phyloP scores from a whole-genome alignment of 805 yeast genomes.

The Hanseniaspora pseudoguilliermondii region DNA sequence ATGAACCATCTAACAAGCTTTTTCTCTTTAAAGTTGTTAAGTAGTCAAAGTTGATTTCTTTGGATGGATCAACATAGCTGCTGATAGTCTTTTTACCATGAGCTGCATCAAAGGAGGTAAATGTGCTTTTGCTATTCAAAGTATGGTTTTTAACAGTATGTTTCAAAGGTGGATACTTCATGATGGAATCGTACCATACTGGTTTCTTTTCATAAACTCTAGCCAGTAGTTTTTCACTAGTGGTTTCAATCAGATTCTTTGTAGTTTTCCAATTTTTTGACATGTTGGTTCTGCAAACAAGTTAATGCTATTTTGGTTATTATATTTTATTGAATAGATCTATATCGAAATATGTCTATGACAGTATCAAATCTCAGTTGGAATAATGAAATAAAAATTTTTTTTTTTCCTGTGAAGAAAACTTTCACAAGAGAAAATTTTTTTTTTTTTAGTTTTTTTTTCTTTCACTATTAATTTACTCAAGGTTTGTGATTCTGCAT shows the following conservation, averaged over 20 bases:
- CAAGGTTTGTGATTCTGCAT: neutral
- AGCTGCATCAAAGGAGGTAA: neutral
- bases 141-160: conserved; percentile 1
- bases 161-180: conserved; percentile 59
- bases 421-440: too few species aligned
- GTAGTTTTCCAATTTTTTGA: conserved; percentile 29
- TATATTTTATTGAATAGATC: neutral
- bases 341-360: neutral
- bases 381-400: too few species aligned
- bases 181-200: conserved; percentile 79
- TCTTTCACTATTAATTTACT: too few species aligned
- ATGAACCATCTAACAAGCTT: neutral
- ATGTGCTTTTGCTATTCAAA: conserved; percentile 4
- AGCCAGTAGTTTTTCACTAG: conserved; percentile 23
- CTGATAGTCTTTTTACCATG: conserved; percentile 5
- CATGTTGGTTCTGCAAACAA: conserved; percentile 11
- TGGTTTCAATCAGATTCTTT: conserved; percentile 1
- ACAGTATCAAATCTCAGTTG: too few species aligned
- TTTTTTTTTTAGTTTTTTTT: too few species aligned
- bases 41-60: neutral
- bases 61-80: conserved; percentile 9
- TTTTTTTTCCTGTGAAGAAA: neutral
- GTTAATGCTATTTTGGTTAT: neutral
- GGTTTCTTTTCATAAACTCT: conserved; percentile 42
- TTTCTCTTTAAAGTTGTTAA: neutral